A percentile compares a stretch with the other conserved stretches of the same genome.
These are phyloP conservation scores for Aaosphaeria pasadenensis DNA, from an alignment of 2,329 filamentous ascomycete species.

Conservation along the genomic window DNA sequence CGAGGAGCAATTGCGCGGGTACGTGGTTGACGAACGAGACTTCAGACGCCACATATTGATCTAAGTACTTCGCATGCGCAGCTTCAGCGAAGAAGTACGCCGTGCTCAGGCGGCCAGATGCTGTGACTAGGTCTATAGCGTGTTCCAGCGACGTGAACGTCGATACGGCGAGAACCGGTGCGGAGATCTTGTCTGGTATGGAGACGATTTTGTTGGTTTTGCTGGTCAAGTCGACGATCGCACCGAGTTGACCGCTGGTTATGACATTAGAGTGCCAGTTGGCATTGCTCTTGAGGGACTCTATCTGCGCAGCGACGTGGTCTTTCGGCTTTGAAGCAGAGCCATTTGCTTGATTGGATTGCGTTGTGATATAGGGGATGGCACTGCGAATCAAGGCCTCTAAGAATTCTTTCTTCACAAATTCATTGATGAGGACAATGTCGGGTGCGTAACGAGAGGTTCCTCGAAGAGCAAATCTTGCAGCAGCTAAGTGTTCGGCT, in stretches of 20 bases:
- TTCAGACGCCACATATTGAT: constrained; percentile 53
- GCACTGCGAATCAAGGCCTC: constrained; percentile 46
- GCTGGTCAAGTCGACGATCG: constrained; percentile 24
- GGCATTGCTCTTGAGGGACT: constrained; percentile 9
- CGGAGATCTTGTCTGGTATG: constrained; percentile 37
- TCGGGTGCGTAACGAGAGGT: constrained; percentile 61
- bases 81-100: constrained; percentile 54
- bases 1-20: constrained; percentile 51
- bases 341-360: constrained; percentile 2
- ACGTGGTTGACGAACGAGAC: constrained; percentile 58
- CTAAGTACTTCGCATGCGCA: constrained; percentile 56
- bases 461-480: constrained; percentile 56
- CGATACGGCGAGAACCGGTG: constrained; percentile 46
- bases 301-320: background rate
- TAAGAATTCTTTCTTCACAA: constrained; percentile 54
- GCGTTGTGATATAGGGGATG: constrained; percentile 21
- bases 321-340: background rate
- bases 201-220: constrained; percentile 5
- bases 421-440: constrained; percentile 64
- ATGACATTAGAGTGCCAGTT: constrained; percentile 19
- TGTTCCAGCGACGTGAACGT: constrained; percentile 53
- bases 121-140: constrained; percentile 48
- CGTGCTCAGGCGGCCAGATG: constrained; percentile 40
- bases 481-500: constrained; percentile 51
- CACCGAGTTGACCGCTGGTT: constrained; percentile 21